These are phyloP conservation scores for Trametes sp. DNA, from an alignment of 1,284 basidiomycete genomes.

Conservation along the genomic window DNA sequence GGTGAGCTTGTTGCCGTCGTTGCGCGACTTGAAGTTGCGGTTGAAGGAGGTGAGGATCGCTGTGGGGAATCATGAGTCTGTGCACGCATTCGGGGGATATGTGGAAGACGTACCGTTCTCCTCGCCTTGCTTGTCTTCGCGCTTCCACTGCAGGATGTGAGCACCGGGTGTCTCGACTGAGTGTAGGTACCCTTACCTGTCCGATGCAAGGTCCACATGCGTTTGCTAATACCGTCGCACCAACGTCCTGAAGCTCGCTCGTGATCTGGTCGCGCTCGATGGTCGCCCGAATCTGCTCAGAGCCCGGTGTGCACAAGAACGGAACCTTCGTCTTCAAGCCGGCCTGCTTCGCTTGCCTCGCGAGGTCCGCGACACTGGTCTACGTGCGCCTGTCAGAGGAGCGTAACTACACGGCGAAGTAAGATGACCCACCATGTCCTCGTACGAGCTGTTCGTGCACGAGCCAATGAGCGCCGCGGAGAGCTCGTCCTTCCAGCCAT, in stretches of 20 bases:
- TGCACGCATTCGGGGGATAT: background rate
- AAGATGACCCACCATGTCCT: constrained; percentile 77
- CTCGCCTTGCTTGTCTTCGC: constrained; percentile 88
- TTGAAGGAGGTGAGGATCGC: constrained; percentile 99
- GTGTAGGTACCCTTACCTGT: constrained; percentile 60
- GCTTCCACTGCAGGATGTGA: constrained; percentile 78
- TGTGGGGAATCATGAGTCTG: constrained; percentile 38
- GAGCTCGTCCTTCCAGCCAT: constrained; percentile 93
- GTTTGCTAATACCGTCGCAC: constrained; percentile 94
- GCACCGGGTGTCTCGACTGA: constrained; percentile 4
- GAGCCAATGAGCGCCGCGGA: constrained; percentile 95
- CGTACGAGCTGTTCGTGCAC: constrained; percentile 98
- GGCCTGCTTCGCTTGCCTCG: constrained; percentile 87
- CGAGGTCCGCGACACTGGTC: constrained; percentile 91
- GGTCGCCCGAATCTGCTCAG: constrained; percentile 97
- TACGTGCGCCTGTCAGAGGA: constrained; percentile 36
- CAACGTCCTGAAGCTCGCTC: constrained; percentile 82
- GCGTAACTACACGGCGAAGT: background rate
- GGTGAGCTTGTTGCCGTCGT: constrained; percentile 95
- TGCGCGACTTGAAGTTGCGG: constrained; percentile 96
- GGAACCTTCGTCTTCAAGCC: constrained; percentile 76
- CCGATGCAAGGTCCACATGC: constrained; percentile 99
- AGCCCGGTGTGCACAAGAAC: constrained; percentile 97
- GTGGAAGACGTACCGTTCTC: constrained; percentile 80
- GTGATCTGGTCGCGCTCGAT: constrained; percentile 96